Evolutionary conservation across 2,329 filamentous ascomycete genomes (phyloP).

Genomic region (Harringtonia lauricola): DNA sequence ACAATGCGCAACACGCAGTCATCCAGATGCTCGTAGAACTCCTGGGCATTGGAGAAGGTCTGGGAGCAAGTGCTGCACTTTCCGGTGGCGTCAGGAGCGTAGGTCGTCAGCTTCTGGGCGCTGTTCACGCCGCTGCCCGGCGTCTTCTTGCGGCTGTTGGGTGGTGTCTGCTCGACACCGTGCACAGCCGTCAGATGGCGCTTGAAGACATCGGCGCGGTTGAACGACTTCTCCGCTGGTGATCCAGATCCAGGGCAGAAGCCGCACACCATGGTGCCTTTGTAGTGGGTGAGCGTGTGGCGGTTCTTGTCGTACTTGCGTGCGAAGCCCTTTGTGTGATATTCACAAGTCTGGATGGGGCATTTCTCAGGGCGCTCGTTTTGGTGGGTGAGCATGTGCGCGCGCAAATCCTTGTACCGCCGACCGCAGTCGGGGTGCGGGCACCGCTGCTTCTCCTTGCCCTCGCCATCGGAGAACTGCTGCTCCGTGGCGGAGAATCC

Average conservation of each 20-base stretch:
- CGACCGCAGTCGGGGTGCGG: slow-evolving; percentile 76
- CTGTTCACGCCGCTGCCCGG: slow-evolving; percentile 24
- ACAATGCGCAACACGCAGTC: slow-evolving; percentile 63
- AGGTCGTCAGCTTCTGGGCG: slow-evolving; percentile 57
- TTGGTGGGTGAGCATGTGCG: slow-evolving; percentile 91
- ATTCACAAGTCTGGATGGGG: slow-evolving; percentile 84
- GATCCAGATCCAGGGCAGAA: slow-evolving; percentile 88
- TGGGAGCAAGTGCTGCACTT: slow-evolving; percentile 92
- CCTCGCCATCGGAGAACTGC: slow-evolving; percentile 51
- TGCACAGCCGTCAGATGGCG: slow-evolving; percentile 84
- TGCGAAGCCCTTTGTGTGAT: slow-evolving; percentile 84
- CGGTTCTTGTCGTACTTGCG: slow-evolving; percentile 95
- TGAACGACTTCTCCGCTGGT: slow-evolving; percentile 87
- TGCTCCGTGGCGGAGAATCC: slow-evolving; percentile 41
- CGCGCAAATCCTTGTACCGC: slow-evolving; percentile 82
- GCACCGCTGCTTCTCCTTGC: slow-evolving; percentile 62
- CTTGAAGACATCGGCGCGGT: slow-evolving; percentile 93
- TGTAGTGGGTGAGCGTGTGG: slow-evolving; percentile 90
- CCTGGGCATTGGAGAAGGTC: slow-evolving; percentile 86
- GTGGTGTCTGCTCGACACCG: slow-evolving; percentile 83
- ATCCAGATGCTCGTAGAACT: slow-evolving; percentile 96
- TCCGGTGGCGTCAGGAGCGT: slow-evolving; percentile 70
- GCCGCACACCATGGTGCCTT: slow-evolving; percentile 92
- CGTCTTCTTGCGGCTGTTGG: slow-evolving; percentile 74
- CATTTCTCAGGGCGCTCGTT: slow-evolving; percentile 88